These are phyloP conservation scores for Huntiella moniliformis DNA, from an alignment of 2,329 filamentous ascomycete species.

Conservation along the genomic window DNA sequence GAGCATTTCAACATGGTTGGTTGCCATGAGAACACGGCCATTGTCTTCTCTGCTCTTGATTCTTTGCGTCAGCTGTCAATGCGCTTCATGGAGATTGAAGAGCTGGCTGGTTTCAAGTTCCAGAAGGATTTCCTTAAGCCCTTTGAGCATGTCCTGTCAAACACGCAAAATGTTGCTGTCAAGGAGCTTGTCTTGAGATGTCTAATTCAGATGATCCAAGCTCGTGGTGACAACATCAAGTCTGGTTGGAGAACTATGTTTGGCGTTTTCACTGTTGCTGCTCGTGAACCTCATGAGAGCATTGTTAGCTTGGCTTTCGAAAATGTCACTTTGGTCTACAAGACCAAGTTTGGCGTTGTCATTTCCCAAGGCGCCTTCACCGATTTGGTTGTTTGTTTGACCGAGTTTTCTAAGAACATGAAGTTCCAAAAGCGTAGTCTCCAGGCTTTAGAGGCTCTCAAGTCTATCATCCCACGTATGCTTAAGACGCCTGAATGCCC, in stretches of 20 bases:
- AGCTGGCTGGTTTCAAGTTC: constrained; percentile 96
- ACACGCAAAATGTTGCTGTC: constrained; percentile 75
- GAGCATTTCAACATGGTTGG: constrained; percentile 97
- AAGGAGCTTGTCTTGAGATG: constrained; percentile 96
- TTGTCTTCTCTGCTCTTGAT: constrained; percentile 95
- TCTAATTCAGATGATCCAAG: constrained; percentile 97
- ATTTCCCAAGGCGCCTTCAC: constrained; percentile 94
- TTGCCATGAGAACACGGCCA: constrained; percentile 86
- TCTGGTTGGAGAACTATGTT: constrained; percentile 99
- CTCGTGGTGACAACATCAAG: constrained; percentile 85
- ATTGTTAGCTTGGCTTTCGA: constrained; percentile 93
- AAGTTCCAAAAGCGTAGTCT: constrained; percentile 97
- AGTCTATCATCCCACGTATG: constrained; percentile 88
- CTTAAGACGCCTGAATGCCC: constrained; percentile 89
- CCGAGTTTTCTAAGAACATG: constrained; percentile 96
- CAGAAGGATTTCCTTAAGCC: constrained; percentile 98
- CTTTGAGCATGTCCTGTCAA: constrained; percentile 92
- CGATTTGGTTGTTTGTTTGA: constrained; percentile 87
- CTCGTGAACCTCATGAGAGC: constrained; percentile 77
- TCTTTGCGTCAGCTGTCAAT: constrained; percentile 89
- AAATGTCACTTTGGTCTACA: constrained; percentile 90
- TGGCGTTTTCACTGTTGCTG: constrained; percentile 91
- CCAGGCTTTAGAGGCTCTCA: constrained; percentile 85
- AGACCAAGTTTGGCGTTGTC: constrained; percentile 83
- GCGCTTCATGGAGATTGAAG: constrained; percentile 97